Conservation (phyloP, 2,329 filamentous ascomycete genomes). For the Botrytis squamosa region DNA sequence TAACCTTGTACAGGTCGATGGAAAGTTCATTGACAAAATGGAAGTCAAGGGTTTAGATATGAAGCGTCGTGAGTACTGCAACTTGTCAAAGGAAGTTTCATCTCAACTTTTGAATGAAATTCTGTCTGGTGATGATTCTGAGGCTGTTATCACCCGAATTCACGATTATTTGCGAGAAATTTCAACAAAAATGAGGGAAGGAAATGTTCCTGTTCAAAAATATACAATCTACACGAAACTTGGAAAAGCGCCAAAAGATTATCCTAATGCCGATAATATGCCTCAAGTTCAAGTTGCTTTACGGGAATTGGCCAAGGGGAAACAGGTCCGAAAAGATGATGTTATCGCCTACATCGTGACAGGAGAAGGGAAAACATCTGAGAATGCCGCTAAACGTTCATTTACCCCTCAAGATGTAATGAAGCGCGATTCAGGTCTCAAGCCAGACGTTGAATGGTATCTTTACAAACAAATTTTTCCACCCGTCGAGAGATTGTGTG, state of each 20-base stretch:
- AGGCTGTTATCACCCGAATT: conserved; percentile 82
- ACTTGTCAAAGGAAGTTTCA: conserved; percentile 91
- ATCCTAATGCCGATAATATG: conserved; percentile 93
- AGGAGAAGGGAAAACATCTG: conserved; percentile 61
- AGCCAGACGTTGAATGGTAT: conserved; percentile 96
- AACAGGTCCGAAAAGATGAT: conserved; percentile 85
- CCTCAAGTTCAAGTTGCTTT: conserved; percentile 95
- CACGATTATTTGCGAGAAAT: conserved; percentile 90
- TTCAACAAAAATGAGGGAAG: conserved; percentile 81
- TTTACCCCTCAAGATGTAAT: conserved; percentile 82
- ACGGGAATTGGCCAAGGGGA: conserved; percentile 81
- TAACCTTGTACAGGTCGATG: conserved; percentile 85
- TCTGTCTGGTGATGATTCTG: conserved; percentile 87
- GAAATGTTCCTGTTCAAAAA: conserved; percentile 71
- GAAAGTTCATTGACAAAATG: conserved; percentile 89
- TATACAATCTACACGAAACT: conserved; percentile 99
- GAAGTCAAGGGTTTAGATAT: conserved; percentile 99
- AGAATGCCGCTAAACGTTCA: conserved; percentile 81
- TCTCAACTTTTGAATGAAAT: conserved; percentile 89
- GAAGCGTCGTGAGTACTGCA: conserved; percentile 95
- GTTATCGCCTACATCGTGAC: conserved; percentile 97
- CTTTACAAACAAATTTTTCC: conserved; percentile 98
- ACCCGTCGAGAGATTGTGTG: conserved; percentile 94
- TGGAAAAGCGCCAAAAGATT: conserved; percentile 88
- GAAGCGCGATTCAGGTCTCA: conserved; percentile 71